A percentile compares a stretch with the other conserved stretches of the same genome.
phyloP scores from a whole-genome alignment of 1,284 basidiomycete genomes.

The Fomitopsis pinicola region DNA sequence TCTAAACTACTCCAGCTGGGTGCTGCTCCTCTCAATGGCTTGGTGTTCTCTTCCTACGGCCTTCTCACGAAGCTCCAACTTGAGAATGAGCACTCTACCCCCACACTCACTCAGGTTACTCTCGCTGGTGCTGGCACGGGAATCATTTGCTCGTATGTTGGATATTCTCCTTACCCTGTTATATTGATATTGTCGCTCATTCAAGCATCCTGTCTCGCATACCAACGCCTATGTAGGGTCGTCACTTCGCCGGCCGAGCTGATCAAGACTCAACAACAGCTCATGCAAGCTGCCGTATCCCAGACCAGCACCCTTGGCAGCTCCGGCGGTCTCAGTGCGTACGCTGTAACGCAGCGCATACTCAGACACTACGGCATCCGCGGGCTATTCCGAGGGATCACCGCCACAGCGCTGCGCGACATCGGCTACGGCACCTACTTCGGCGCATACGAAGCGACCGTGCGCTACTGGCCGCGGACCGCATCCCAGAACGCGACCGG shows the following conservation, averaged over 20 bases:
- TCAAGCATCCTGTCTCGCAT: background rate
- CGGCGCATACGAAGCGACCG: constrained; percentile 75
- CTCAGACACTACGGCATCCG: constrained; percentile 50
- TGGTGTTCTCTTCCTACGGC: constrained; percentile 74
- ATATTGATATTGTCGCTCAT: background rate
- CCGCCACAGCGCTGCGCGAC: constrained; percentile 71
- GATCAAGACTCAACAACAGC: constrained; percentile 82
- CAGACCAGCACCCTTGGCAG: constrained; percentile 17
- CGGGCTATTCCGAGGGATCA: constrained; percentile 76
- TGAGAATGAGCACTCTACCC: constrained; percentile 36
- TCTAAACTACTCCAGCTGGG: constrained; percentile 44
- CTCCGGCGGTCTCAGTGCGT: constrained; percentile 31
- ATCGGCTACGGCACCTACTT: constrained; percentile 84
- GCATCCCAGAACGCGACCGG: constrained; percentile 42
- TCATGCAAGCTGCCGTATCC: constrained; percentile 9
- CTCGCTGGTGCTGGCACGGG: constrained; percentile 79
- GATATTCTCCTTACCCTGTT: background rate
- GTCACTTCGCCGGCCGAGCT: constrained; percentile 82
- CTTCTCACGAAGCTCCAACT: constrained; percentile 62
- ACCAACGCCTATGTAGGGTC: constrained; percentile 38
- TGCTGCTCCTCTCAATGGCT: constrained; percentile 68
- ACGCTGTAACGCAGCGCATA: constrained; percentile 51
- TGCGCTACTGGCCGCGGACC: constrained; percentile 48
- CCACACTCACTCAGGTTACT: constrained; percentile 64
- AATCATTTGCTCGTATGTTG: constrained; percentile 66